phyloP scores from a whole-genome alignment of 2,329 filamentous ascomycete genomes.

The Rugonectria rugulosa region DNA sequence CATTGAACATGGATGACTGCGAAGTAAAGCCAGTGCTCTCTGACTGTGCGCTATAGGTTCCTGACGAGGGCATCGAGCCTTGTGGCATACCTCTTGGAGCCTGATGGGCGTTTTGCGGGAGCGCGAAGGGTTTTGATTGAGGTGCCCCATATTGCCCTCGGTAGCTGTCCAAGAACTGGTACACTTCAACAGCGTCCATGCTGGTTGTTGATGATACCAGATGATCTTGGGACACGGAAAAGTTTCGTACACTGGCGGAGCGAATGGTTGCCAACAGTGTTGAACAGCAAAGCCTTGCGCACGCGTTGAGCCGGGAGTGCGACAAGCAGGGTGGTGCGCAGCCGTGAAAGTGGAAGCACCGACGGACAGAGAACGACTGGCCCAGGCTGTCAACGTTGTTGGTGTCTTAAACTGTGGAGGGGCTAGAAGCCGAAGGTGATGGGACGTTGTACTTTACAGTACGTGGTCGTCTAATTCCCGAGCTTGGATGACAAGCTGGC shows the following conservation, averaged over 20 bases:
- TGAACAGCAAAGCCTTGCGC: too few species aligned
- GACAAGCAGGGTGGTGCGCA: too few species aligned
- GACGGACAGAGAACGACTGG: too few species aligned
- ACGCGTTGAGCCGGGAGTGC: too few species aligned
- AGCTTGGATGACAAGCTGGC: neutral
- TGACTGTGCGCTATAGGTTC: too few species aligned
- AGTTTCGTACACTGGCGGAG: too few species aligned
- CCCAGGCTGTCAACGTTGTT: neutral
- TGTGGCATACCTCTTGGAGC: neutral
- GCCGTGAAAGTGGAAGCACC: too few species aligned
- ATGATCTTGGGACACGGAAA: neutral
- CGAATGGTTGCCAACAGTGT: too few species aligned
- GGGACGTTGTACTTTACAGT: neutral
- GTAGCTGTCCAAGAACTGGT: neutral
- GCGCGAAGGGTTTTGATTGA: neutral
- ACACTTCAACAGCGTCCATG: neutral
- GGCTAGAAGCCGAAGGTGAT: conserved; percentile 1
- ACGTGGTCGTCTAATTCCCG: neutral
- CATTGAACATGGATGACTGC: too few species aligned
- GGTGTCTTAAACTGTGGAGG: neutral
- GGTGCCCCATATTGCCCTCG: neutral
- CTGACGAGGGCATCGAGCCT: too few species aligned
- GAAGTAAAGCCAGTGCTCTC: too few species aligned
- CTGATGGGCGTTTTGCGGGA: neutral
- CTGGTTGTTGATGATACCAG: neutral